Evolutionary conservation across 495 filamentous ascomycete genomes (phyloP).

Genomic region (Daldinia concentrica): DNA sequence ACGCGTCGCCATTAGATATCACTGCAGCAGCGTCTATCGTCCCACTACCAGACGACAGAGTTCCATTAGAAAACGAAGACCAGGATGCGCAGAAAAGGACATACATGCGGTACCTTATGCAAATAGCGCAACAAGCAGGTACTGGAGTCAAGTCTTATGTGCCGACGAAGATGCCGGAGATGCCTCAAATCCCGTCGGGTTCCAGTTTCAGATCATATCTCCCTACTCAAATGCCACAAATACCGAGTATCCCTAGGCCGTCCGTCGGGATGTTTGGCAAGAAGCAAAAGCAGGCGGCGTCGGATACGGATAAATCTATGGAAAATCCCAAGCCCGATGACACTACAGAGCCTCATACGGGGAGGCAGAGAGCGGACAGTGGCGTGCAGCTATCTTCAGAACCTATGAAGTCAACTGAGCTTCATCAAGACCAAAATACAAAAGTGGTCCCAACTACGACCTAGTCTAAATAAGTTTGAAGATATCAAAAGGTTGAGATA

Average conservation of each 20-base stretch:
- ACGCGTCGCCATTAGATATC: conserved; percentile 59
- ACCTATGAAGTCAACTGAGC: conserved; percentile 12
- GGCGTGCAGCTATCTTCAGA: conserved; percentile 33
- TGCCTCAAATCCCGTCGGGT: conserved; percentile 51
- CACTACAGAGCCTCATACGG: background rate
- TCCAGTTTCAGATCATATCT: conserved; percentile 45
- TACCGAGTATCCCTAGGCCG: conserved; percentile 42
- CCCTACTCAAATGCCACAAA: conserved; percentile 43
- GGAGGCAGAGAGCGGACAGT: conserved; percentile 23
- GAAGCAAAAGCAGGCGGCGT: conserved; percentile 14
- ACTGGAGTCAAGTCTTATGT: conserved; percentile 52
- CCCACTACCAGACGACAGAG: conserved; percentile 53
- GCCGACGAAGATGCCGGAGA: conserved; percentile 54
- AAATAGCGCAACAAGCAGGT: conserved; percentile 55
- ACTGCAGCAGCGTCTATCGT: conserved; percentile 56
- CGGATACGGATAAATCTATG: background rate
- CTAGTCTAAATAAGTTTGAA: conserved; percentile 7
- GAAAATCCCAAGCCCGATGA: background rate
- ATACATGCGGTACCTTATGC: conserved; percentile 59
- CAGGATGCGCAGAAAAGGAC: conserved; percentile 45
- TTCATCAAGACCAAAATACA: conserved; percentile 23
- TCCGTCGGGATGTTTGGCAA: conserved; percentile 38
- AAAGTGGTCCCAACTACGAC: background rate
- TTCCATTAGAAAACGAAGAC: conserved; percentile 21
- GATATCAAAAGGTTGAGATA: background rate